Conservation (phyloP, 2,329 filamentous ascomycete genomes). For the Cladosporium sp. region DNA sequence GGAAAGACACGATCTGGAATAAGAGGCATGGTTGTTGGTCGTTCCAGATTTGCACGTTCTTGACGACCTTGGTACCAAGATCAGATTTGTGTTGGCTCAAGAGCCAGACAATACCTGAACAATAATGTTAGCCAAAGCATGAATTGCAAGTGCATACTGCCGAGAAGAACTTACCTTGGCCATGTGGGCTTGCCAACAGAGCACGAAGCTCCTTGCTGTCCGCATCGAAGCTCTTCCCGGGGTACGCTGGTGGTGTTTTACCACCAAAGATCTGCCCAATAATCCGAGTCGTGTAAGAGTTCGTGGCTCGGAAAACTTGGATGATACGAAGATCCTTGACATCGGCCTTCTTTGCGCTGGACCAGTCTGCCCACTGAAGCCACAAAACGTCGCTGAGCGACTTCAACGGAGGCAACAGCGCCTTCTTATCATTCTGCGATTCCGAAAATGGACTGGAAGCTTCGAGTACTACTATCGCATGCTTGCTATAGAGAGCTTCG, state of each 20-base stretch:
- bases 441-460: not conserved
- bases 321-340: not conserved
- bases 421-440: not conserved
- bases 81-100: slow-evolving; percentile 22
- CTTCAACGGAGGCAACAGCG: not conserved
- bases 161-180: not conserved
- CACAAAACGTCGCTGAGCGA: slow-evolving; percentile 1
- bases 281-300: not conserved
- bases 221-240: not conserved
- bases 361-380: slow-evolving; percentile 1
- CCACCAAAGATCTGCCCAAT: not conserved
- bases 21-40: not conserved
- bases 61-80: slow-evolving; percentile 20
- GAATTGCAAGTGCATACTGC: not conserved
- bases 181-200: slow-evolving; percentile 22
- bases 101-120: slow-evolving; percentile 18
- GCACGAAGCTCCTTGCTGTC: slow-evolving; percentile 18
- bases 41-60: slow-evolving; percentile 9
- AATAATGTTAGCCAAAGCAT: not conserved
- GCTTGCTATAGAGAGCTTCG: not conserved
- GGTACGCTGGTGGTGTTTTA: not conserved
- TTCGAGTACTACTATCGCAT: not conserved
- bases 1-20: not conserved
- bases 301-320: not conserved
- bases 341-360: not conserved